Evolutionary conservation across 202 grass and related monocot species (phyloP), one percentile per base, ranked within the genome.

Genomic region (Schoenoplectus tabernaemontani): DNA sequence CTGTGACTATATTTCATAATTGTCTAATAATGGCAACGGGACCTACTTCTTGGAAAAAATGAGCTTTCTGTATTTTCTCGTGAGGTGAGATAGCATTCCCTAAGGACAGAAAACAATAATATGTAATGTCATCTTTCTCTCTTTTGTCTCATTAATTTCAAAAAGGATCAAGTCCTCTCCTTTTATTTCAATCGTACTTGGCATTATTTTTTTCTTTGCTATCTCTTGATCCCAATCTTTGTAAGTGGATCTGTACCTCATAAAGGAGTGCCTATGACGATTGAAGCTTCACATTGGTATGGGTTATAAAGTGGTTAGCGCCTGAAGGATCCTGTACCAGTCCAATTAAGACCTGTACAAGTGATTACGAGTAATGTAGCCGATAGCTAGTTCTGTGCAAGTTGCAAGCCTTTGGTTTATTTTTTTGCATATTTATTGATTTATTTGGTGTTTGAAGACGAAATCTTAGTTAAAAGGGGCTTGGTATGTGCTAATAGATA

Each of bases 1-100:
- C 42, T 80, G 57, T 74, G 46, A 74, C 3, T 51, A 3, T 1
- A 51, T 53, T 32, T 54, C 44, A 74, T 74, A n/a, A n/a, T n/a
- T n/a, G n/a, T n/a, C n/a, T n/a, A n/a, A 28, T 15, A 53, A 74
- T 74, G 46, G 26, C 28, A 34, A 51, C 1, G 44, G 6, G 15
- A 17, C 70, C 70, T 46, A 74, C 69, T n/a, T 53, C 13, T 51
- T 74, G 46, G 24, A 8, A 50, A 53, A 74, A 68, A 42, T 15
- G 11, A 33, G 12, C 58, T 17, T 80, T 80, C 32, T 65, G 9
- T 50, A 72, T 48, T 62, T 63, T 80, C 59, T 80, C 77, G 77
- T 80, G 77, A 80, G 38, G 15, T 64, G 43, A 44, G 17, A 36
- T 53, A 34, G 20, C 26, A 54, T 33, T 28, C 3, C 5, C 9